These are phyloP conservation scores for Pseudogymnoascus sp. DNA, from an alignment of 2,329 filamentous ascomycete species.

Conservation along the genomic window DNA sequence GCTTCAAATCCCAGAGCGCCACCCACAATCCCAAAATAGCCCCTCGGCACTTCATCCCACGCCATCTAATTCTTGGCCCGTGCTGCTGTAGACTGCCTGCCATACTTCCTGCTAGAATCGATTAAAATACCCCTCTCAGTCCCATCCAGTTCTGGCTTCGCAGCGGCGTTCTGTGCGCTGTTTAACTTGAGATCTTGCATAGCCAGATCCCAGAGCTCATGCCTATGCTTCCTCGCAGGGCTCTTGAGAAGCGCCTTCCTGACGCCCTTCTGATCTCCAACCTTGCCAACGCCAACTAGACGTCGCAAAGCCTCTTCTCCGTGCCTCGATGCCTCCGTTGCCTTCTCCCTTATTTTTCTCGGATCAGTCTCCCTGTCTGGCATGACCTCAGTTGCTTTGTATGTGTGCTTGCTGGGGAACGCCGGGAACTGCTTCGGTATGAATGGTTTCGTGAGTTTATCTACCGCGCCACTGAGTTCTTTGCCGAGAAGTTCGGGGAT, in stretches of 20 bases:
- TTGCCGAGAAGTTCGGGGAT: constrained; percentile 34
- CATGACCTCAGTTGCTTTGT: constrained; percentile 49
- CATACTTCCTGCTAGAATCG: constrained; percentile 47
- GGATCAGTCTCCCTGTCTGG: constrained; percentile 42
- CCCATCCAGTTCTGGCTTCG: constrained; percentile 35
- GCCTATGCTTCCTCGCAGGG: constrained; percentile 45
- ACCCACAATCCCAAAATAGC: background rate
- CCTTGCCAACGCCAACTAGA: constrained; percentile 55
- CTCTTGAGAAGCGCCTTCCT: constrained; percentile 46
- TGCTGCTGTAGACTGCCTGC: constrained; percentile 36
- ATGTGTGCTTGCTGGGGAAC: constrained; percentile 59
- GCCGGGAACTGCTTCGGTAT: constrained; percentile 53
- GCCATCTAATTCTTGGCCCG: constrained; percentile 19
- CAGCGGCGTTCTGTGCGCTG: constrained; percentile 24
- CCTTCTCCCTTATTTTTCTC: constrained; percentile 52
- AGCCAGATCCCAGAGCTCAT: constrained; percentile 53
- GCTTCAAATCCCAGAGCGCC: background rate
- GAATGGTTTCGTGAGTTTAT: constrained; percentile 49
- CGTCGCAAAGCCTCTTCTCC: constrained; percentile 55
- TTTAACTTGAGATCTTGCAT: constrained; percentile 45
- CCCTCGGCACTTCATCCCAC: background rate
- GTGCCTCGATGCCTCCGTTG: constrained; percentile 52
- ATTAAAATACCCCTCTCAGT: constrained; percentile 59
- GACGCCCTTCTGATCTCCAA: constrained; percentile 58
- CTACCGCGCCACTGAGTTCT: constrained; percentile 51